phyloP scores from a whole-genome alignment of 202 grass and related monocot species.

The Schoenoplectus tabernaemontani region DNA sequence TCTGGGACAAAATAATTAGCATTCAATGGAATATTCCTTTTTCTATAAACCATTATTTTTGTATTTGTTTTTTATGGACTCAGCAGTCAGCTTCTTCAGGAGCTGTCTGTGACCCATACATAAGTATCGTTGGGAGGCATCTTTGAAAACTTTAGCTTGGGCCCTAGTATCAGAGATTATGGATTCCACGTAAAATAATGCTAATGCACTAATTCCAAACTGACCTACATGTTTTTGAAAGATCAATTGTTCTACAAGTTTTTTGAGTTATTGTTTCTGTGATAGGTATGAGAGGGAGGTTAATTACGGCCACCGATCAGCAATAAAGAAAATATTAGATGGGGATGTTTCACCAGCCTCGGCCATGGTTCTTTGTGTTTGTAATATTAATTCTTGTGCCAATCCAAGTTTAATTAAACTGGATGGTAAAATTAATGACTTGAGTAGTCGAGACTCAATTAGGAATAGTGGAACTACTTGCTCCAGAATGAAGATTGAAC shows the following conservation, averaged over 20 bases:
- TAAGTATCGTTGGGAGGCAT: background rate
- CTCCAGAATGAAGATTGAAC: slow-evolving; percentile 40
- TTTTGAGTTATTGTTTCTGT: slow-evolving; percentile 26
- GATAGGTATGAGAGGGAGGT: slow-evolving; percentile 91
- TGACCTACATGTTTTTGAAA: slow-evolving; percentile 20
- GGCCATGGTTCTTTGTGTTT: slow-evolving; percentile 92
- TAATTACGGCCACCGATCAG: slow-evolving; percentile 76
- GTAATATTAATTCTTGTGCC: slow-evolving; percentile 52
- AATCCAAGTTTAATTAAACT: slow-evolving; percentile 31
- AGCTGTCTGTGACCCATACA: background rate
- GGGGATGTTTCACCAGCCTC: slow-evolving; percentile 83
- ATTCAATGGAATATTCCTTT: background rate
- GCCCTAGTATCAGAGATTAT: background rate
- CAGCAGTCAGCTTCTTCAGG: background rate
- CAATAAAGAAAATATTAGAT: slow-evolving; percentile 87
- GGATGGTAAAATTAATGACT: slow-evolving; percentile 29
- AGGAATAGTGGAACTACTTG: slow-evolving; percentile 30
- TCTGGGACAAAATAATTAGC: background rate
- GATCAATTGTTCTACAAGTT: slow-evolving; percentile 22
- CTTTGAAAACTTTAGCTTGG: background rate
- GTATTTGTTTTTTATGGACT: background rate
- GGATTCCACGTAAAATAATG: background rate
- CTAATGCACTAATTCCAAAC: background rate
- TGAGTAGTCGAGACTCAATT: slow-evolving; percentile 20
- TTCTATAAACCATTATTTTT: background rate